These are phyloP conservation scores for Claviceps capensis DNA, from an alignment of 2,329 filamentous ascomycete species.

Conservation along the genomic window DNA sequence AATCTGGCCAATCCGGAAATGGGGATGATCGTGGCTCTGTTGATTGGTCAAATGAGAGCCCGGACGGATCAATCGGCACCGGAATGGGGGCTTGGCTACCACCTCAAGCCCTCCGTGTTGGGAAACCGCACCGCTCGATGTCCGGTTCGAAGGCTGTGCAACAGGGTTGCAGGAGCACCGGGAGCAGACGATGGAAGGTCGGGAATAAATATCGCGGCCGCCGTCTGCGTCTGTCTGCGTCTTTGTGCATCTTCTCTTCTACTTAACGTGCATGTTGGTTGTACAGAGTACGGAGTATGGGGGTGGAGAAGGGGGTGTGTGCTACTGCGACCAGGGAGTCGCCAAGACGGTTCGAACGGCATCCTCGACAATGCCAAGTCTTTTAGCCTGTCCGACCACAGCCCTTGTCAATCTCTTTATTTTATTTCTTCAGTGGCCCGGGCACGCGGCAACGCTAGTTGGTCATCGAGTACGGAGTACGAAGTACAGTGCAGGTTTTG, in stretches of 20 bases:
- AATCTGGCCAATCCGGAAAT: conserved; percentile 3
- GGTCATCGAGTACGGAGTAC: not conserved
- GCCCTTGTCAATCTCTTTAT: not conserved
- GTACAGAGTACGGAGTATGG: no score
- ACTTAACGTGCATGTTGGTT: no score
- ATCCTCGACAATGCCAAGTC: conserved; percentile 18
- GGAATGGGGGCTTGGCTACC: not conserved
- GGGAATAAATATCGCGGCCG: conserved; percentile 5
- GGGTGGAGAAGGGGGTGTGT: conserved; percentile 6
- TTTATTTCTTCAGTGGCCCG: not conserved
- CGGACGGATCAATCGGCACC: conserved; percentile 6
- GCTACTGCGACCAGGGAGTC: conserved; percentile 16
- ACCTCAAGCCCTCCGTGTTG: no score
- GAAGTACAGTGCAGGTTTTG: not conserved
- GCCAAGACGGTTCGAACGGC: conserved; percentile 28
- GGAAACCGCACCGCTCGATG: no score
- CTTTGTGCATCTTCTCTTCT: no score
- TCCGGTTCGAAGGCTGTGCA: no score
- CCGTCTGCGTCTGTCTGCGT: not conserved
- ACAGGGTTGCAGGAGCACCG: no score
- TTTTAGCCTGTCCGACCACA: not conserved
- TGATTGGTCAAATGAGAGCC: conserved; percentile 3
- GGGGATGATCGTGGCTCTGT: conserved; percentile 3
- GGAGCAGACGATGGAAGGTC: not conserved
- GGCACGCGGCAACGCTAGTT: not conserved